Base-by-base conservation (phyloP, 345 rosid genomes). In the Rhodamnia argentea region DNA sequence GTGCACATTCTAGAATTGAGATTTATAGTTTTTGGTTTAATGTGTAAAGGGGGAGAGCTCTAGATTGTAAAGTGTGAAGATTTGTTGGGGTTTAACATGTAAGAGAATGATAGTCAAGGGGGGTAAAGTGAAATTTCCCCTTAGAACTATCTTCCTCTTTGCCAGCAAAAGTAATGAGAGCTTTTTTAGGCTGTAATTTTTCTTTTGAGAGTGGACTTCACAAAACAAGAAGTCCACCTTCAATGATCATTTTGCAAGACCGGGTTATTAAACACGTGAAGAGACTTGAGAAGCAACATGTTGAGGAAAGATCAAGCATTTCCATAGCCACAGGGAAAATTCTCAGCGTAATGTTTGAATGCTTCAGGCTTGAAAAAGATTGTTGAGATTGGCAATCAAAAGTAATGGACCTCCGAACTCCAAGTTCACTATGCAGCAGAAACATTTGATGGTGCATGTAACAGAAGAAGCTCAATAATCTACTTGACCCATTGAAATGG, bases 251-350 rank as follows among this genome's bases (percentile, higher is more conserved):
- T 62, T 62, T 29, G 44, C 18, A 32, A 4, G 78, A 70, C 44
- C 84, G 86, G 88, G 88, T 87, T 47, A 84, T n/a, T 29, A 78
- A 52, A 27, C 83, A 84, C 29, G 83, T 40, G 13, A 51, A 84
- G 86, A 58, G 60, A 82, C 24, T 82, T 51, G 74, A 57, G 86
- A 84, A 78, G 76, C 86, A 1, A 4, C 40, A 70, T 70, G 81
- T 7, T 70, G 81, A 70, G 81, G 81, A 70, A 70, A 13, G 58
- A 58, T 29, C 86, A 37, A 29, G 64, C 84, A 7, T 23, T 32
- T 18, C 81, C 24, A 70, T 32, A 20, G 40, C 24, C 26, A 42
- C 83, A 20, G 51, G 18, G 24, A 83, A 15, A 0, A 15, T 24
- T 23, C 83, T 89, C 27, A 86, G 82, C 0, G 88, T 87, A 26